These are phyloP conservation scores for Periconia macrospinosa DNA, from an alignment of 2,329 filamentous ascomycete species.

Conservation along the genomic window DNA sequence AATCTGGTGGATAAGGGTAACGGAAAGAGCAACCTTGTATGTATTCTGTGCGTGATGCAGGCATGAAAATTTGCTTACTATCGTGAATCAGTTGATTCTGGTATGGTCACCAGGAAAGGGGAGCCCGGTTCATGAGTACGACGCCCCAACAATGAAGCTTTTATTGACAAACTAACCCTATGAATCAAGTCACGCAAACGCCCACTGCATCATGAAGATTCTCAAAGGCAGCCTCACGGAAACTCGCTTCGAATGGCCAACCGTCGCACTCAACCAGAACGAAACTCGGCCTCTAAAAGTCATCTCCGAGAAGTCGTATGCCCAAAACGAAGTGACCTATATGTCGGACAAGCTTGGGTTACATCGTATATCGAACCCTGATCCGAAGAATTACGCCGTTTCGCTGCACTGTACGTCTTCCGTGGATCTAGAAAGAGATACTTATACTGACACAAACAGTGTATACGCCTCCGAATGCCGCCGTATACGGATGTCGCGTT, in stretches of 20 bases:
- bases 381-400: conserved; percentile 72
- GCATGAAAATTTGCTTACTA: conserved; percentile 5
- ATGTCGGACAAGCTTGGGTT: conserved; percentile 89
- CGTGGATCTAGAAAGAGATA: not conserved
- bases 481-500: conserved; percentile 77
- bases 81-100: conserved; percentile 68
- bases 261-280: conserved; percentile 48
- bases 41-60: conserved; percentile 21
- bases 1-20: conserved; percentile 92
- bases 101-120: conserved; percentile 86
- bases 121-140: conserved; percentile 78
- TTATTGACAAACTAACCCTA: not conserved
- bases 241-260: conserved; percentile 77
- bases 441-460: conserved; percentile 45
- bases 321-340: conserved; percentile 77
- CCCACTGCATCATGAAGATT: conserved; percentile 91
- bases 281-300: conserved; percentile 59
- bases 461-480: conserved; percentile 88
- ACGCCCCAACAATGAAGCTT: not conserved
- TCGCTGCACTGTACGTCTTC: conserved; percentile 71
- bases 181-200: conserved; percentile 57
- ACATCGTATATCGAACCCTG: conserved; percentile 78
- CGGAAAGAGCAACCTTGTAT: conserved; percentile 73
- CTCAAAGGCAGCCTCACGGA: conserved; percentile 78
- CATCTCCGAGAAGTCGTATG: conserved; percentile 68